Evolutionary conservation across 306 rosid species (phyloP), one percentile per base, ranked within the genome.

Genomic region (Cucurbita ficifolia): DNA sequence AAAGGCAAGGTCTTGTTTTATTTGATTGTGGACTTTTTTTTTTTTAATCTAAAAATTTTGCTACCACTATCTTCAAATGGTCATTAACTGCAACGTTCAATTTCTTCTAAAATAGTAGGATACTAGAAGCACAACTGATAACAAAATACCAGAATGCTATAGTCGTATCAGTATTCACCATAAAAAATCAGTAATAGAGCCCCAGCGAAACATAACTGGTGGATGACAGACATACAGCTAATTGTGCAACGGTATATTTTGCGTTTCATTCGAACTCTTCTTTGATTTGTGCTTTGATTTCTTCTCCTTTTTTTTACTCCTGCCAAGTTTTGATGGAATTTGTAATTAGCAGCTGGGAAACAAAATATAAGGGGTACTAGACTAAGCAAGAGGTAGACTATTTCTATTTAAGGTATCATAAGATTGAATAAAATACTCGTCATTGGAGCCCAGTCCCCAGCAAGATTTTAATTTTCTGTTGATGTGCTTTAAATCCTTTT

Each of bases 241-340:
- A 63, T 62, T n/a, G 12, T 56, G 82, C 74, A 60, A 72, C 43
- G 83, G 79, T 62, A 73, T 24, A 55, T 52, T 61, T 19, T 76
- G 85, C 35, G 83, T 81, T 79, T 85, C 96, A 57, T 69, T 81
- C 54, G 90, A 85, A 78, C 86, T 84, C 86, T 79, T 89, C 80
- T 81, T 95, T 49, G 89, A 86, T 83, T 91, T 95, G 91, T 91
- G 92, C 86, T 91, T 95, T 36, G 96, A 91, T 83, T 91, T 95
- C 90, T 88, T 95, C 85, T 95, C 99, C 78, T 90, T 88, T 81
- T 89, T 95, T 84, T 91, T 88, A 74, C 88, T 79, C 84, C 92
- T 89, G 85, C 70, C 76, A 86, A 77, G 19, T 45, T 60, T 18
- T 71, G 51, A 62, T 50, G 46, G 46, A 18, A 55, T 14, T 65